Evolutionary conservation across 352 stramenopile genomes (phyloP).

Genomic region (Globisporangium middletonii): DNA sequence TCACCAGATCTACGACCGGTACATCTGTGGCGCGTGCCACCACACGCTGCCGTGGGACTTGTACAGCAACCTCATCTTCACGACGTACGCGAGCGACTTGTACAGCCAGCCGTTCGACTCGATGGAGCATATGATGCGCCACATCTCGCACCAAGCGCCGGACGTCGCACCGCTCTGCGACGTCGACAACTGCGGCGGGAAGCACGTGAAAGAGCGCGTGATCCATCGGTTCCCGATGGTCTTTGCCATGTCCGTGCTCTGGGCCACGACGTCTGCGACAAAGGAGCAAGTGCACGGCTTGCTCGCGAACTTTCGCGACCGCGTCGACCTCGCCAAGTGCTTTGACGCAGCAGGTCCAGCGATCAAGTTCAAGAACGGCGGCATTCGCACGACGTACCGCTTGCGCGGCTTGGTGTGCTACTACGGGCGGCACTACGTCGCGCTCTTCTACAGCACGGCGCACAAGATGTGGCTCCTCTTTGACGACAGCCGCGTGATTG

Average conservation of each 20-base stretch:
- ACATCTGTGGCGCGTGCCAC: constrained; percentile 59
- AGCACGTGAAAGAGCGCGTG: constrained; percentile 65
- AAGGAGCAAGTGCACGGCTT: constrained; percentile 71
- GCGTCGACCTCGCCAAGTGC: constrained; percentile 65
- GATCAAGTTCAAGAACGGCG: constrained; percentile 65
- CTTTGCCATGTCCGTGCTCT: constrained; percentile 80
- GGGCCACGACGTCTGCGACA: constrained; percentile 64
- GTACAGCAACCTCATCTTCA: constrained; percentile 83
- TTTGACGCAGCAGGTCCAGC: constrained; percentile 65
- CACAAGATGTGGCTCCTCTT: constrained; percentile 87
- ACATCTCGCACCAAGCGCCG: constrained; percentile 43
- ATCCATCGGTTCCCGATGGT: constrained; percentile 85
- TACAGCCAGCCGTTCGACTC: constrained; percentile 52
- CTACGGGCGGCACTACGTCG: constrained; percentile 79
- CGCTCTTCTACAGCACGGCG: constrained; percentile 79
- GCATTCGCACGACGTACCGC: constrained; percentile 68
- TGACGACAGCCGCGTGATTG: constrained; percentile 71
- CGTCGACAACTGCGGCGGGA: constrained; percentile 44
- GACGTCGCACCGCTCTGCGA: constrained; percentile 58
- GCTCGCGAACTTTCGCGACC: constrained; percentile 56
- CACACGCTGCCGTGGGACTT: constrained; percentile 65
- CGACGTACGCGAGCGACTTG: constrained; percentile 72
- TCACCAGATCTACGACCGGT: constrained; percentile 84
- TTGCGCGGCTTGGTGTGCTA: constrained; percentile 83
- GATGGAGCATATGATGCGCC: constrained; percentile 68